Evolutionary conservation across 116 monocot genomes (phyloP), one percentile per base, ranked within the genome.

Genomic region (Posidonia oceanica): DNA sequence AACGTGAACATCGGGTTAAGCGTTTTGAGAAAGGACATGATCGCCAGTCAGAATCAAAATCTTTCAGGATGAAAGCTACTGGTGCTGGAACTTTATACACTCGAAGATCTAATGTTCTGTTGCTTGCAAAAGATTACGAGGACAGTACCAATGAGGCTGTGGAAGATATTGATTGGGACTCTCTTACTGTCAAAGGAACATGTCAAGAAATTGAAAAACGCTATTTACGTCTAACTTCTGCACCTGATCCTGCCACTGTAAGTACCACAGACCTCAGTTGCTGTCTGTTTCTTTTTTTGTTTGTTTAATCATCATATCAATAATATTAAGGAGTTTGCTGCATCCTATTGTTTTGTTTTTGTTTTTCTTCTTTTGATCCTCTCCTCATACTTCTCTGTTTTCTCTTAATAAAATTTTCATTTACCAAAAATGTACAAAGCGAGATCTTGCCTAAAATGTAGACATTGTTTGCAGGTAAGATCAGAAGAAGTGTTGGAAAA

Each of bases 151-250:
- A 65, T 52, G 75, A 54, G 69, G 89, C 89, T 63, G 97, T 97
- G 21, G 97, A 97, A 84, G 97, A 97, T 80, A 92, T 97, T 57
- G 87, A 89, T 72, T 89, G 97, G 92, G 87, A 97, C 84, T 81
- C 97, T 11, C 83, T 97, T 69, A 97, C 97, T 41, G 87, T 97
- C 56, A 97, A 85, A 64, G 97, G 97, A 60, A 89, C 92, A 36
- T 92, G 92, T 64, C 97, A 97, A 74, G 97, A 97, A 79, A 77
- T 97, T 69, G 97, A 92, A 73, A 97, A 97, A 74, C 85, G 82
- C 14, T 97, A 97, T 77, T 69, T 97, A 48, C 91, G 97, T 64
- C 97, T 97, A 74, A 97, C 97, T 36, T 89, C 92, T 73, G 92
- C 92, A 59, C 97, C 97, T 69, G 97, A 97, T 79, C 89, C 97